Base-by-base conservation (phyloP, 352 stramenopile genomes). In the Phytophthora meadii region DNA sequence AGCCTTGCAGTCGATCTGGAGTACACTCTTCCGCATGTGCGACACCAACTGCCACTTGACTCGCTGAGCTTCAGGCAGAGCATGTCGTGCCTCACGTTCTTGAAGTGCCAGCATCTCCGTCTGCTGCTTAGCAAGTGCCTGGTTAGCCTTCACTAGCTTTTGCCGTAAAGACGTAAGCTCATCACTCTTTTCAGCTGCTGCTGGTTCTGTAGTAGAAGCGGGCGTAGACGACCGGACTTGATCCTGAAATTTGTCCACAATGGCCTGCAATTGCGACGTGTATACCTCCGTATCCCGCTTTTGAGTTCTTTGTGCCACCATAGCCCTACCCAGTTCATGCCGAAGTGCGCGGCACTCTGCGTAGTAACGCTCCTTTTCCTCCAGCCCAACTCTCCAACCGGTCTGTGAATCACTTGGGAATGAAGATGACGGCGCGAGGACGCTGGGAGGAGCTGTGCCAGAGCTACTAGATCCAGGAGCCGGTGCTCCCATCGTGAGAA, bases 361-460 rank as follows among this genome's bases (percentile, higher is more conserved):
- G 54, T 84, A 89, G 48, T 92, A 92, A 15, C 84, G 76, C 24
- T 92, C 81, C 17, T 84, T 84, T 58, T 92, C 84, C 46, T 90
- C 74, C 22, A 77, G 53, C 22, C 59, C 66, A 1, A 90, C 82
- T 51, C 77, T 68, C 61, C 70, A 87, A n/a, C 57, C 61, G 7
- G 67, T 24, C 4, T 79, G 68, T 10, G 67, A 54, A 25, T 77
- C 76, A 11, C 41, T 64, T 5, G 48, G 28, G 19, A 68, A 32
- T 15, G 56, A 65, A n/a, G 66, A 77, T 5, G 54, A 63, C 37
- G 79, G 50, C 15, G 77, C 74, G 3, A 82, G 47, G 10, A 55
- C 19, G 53, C 60, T 79, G 7, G 61, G 34, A 15, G 68, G 65
- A 37, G 81, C 61, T 11, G 61, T 49, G 44, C 36, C 40, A 34